These are phyloP conservation scores for Dissophora ornata DNA, from an alignment of 192 early-diverging fungal genomes.

Conservation along the genomic window DNA sequence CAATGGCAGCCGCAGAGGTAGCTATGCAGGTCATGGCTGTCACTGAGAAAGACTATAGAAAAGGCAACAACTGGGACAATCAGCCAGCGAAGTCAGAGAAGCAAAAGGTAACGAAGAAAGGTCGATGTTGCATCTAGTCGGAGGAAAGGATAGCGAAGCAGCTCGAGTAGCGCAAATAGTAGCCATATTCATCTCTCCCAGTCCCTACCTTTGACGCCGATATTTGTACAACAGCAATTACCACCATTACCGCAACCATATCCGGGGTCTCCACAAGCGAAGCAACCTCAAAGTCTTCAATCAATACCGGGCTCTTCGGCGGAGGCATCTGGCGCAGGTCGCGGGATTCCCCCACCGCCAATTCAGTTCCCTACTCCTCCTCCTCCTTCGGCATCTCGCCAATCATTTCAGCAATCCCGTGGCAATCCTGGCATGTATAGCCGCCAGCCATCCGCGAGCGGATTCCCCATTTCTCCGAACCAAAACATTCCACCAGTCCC, in stretches of 20 bases:
- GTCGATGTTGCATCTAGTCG: slow-evolving; percentile 29
- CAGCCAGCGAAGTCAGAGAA: not conserved
- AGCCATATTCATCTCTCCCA: slow-evolving; percentile 33
- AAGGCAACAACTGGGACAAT: slow-evolving; percentile 3
- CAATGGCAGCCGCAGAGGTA: slow-evolving; percentile 22
- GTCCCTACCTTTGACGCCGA: not conserved
- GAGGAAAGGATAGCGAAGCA: slow-evolving; percentile 26
- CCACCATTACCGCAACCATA: not conserved
- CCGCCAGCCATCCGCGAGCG: not conserved
- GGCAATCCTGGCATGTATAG: slow-evolving; percentile 7
- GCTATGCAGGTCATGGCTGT: slow-evolving; percentile 17
- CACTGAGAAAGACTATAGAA: slow-evolving; percentile 18
- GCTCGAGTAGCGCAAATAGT: slow-evolving; percentile 31
- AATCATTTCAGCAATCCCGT: slow-evolving; percentile 18
- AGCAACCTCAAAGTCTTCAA: not conserved
- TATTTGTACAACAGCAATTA: not conserved
- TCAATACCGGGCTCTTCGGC: not conserved
- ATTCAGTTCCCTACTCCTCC: slow-evolving; percentile 31
- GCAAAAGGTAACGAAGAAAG: slow-evolving; percentile 19
- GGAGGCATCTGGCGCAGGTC: not conserved
- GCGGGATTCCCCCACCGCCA: slow-evolving; percentile 2
- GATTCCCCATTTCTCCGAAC: slow-evolving; percentile 23
- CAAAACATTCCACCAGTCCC: slow-evolving; percentile 21
- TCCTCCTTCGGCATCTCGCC: slow-evolving; percentile 38
- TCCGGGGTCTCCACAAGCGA: not conserved